These are phyloP conservation scores for Lanzia echinophila DNA, from an alignment of 2,329 filamentous ascomycete species.

Conservation along the genomic window DNA sequence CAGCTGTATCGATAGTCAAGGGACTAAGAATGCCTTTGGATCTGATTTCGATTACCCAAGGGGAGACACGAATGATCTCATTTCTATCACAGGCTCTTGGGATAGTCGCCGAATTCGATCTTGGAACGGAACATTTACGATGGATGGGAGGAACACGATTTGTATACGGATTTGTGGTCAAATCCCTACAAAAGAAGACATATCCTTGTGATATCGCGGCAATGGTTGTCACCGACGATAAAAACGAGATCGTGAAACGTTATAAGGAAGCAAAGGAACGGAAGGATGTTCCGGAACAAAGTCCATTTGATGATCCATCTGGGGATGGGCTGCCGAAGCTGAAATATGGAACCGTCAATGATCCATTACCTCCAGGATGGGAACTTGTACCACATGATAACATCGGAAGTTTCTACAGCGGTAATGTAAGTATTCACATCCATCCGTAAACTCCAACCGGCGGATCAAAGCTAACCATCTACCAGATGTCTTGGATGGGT, in stretches of 20 bases:
- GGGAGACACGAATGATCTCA: slow-evolving; percentile 62
- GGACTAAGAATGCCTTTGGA: slow-evolving; percentile 73
- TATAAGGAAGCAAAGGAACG: slow-evolving; percentile 47
- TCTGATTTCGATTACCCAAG: slow-evolving; percentile 80
- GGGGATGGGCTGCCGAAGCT: slow-evolving; percentile 57
- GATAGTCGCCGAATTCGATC: slow-evolving; percentile 79
- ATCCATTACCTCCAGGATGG: slow-evolving; percentile 70
- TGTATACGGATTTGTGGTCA: slow-evolving; percentile 67
- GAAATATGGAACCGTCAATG: slow-evolving; percentile 68
- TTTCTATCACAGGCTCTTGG: slow-evolving; percentile 86
- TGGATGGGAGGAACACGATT: slow-evolving; percentile 84
- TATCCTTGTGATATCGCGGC: slow-evolving; percentile 85
- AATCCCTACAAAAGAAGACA: slow-evolving; percentile 65
- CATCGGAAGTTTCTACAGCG: slow-evolving; percentile 83
- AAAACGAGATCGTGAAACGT: slow-evolving; percentile 62
- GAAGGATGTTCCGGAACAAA: background rate
- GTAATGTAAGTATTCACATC: slow-evolving; percentile 58
- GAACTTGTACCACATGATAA: slow-evolving; percentile 62
- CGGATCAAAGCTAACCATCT: background rate
- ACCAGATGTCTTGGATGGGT: slow-evolving; percentile 77
- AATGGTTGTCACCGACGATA: slow-evolving; percentile 70
- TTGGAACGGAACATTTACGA: slow-evolving; percentile 79
- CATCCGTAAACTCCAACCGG: background rate
- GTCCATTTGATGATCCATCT: background rate
- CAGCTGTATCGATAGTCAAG: slow-evolving; percentile 77